Percentiles rank a stretch among this genome's conserved stretches.
These are phyloP conservation scores for Tagetes patula DNA, from an alignment of 129 eudicot species.

Conservation along the genomic window DNA sequence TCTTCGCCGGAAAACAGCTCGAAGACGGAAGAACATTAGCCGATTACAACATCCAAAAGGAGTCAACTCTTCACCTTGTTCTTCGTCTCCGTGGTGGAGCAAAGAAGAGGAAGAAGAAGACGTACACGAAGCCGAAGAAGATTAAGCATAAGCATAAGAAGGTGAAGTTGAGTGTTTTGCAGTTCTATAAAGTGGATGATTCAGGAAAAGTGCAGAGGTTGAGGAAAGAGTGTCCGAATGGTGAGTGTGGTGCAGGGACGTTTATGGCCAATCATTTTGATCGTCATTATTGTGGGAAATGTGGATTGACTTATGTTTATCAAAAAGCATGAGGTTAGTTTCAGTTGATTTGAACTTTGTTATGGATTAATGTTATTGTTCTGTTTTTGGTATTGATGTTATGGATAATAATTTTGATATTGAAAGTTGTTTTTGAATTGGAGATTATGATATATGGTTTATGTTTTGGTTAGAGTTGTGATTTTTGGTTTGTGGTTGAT, in stretches of 20 bases:
- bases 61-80: constrained; percentile 56
- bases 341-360: not conserved
- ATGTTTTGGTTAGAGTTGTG: no score
- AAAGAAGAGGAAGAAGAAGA: constrained; percentile 52
- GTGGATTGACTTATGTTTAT: constrained; percentile 2
- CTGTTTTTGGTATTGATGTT: not conserved
- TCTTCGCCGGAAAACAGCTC: constrained; percentile 73
- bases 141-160: constrained; percentile 53
- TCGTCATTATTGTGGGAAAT: constrained; percentile 5
- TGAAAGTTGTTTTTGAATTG: not conserved
- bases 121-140: constrained; percentile 53
- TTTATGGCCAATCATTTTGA: constrained; percentile 55
- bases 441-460: no score
- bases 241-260: constrained; percentile 47
- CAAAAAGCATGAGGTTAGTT: constrained; percentile 1
- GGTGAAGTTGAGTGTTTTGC: constrained; percentile 45
- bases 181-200: constrained; percentile 51
- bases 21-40: constrained; percentile 65
- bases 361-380: not conserved
- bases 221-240: constrained; percentile 52
- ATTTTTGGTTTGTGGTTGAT: no score
- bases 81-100: constrained; percentile 61
- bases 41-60: constrained; percentile 66
- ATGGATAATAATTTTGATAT: not conserved
- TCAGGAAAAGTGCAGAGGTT: constrained; percentile 46